A percentile compares a stretch with the other conserved stretches of the same genome.
Conservation (phyloP, 129 eudicot species). For the Dittrichia graveolens region DNA sequence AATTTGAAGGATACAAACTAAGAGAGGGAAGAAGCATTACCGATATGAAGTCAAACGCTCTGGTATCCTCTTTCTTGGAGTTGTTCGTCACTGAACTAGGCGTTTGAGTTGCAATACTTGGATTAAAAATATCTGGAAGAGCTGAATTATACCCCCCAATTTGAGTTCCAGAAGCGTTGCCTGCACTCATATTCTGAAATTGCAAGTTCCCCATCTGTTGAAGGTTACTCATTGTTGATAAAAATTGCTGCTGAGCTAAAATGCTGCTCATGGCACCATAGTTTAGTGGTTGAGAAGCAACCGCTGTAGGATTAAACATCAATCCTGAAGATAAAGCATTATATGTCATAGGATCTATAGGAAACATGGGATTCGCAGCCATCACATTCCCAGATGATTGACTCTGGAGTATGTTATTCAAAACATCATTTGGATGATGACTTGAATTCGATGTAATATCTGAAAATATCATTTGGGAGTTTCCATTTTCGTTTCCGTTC, state of each 20-base stretch:
- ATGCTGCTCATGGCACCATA: conserved; percentile 76
- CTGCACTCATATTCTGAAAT: conserved; percentile 41
- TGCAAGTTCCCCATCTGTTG: conserved; percentile 76
- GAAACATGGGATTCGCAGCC: conserved; percentile 53
- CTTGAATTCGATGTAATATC: conserved; percentile 36
- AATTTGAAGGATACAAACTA: conserved; percentile 2
- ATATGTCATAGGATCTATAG: conserved; percentile 61
- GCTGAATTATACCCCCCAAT: conserved; percentile 58
- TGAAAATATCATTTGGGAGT: conserved; percentile 33
- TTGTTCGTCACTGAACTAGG: conserved; percentile 63
- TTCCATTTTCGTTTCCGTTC: conserved; percentile 42
- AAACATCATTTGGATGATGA: conserved; percentile 46
- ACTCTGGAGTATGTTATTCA: conserved; percentile 47
- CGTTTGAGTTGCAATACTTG: conserved; percentile 56
- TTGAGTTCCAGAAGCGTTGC: conserved; percentile 45
- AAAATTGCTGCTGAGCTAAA: conserved; percentile 80
- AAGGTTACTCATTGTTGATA: conserved; percentile 74
- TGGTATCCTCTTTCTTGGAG: conserved; percentile 82
- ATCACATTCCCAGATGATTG: conserved; percentile 47
- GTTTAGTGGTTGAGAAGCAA: conserved; percentile 65
- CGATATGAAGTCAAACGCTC: conserved; percentile 95
- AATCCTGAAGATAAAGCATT: conserved; percentile 62
- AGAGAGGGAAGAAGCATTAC: conserved; percentile 51
- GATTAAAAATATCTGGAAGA: conserved; percentile 84
- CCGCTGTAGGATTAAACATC: conserved; percentile 64